Base-by-base conservation (phyloP, 2,329 filamentous ascomycete species). In the Aureobasidium sp. region DNA sequence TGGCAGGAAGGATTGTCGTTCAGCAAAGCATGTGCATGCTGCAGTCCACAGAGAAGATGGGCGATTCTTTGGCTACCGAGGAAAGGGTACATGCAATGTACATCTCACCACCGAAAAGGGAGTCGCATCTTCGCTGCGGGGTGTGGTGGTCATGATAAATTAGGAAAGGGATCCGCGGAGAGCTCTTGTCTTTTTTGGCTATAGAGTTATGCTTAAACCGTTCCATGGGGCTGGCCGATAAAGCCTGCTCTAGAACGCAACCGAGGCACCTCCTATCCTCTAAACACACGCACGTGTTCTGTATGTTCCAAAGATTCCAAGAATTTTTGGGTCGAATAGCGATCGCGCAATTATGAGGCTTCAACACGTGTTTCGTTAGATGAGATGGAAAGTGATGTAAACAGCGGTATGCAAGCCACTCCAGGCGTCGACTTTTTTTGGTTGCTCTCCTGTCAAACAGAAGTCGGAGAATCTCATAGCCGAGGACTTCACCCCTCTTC, bases 121-220 rank as follows among this genome's bases (percentile, higher is more conserved):
- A 31, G 43, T 42, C 54, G 38, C 38, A 25, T 40, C 4, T 11
- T 13, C 33, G 13, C 54, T n/a, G 54, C 38, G 54, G 54, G 54
- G 54, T 58, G 4, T 18, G 18, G 7, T 15, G 23, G 16, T 58
- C 25, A 38, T 58, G 54, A 31, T 58, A 43, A 15, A 36, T 43
- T 25, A 43, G 25, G 54, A 23, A 31, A 58, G 16, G 15, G 54
- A 58, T 58, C 54, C 16, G 38, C 54, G 38, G 27, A 36, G 38
- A 20, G 43, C 27, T 36, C 20, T 15, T 47, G 23, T 33, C 18
- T 29, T 59, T 23, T 59, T 48, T 27, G 53, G 48, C 48, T 53
- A 38, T 58, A 58, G 54, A 58, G 54, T 58, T 58, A 58, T 58
- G 54, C 54, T 58, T 58, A 58, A 58, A 20, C 54, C 38, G 18